Percentiles rank a stretch among this genome's conserved stretches.
Evolutionary conservation across 2,329 filamentous ascomycete genomes (phyloP).

Genomic region (Colletotrichum truncatum): DNA sequence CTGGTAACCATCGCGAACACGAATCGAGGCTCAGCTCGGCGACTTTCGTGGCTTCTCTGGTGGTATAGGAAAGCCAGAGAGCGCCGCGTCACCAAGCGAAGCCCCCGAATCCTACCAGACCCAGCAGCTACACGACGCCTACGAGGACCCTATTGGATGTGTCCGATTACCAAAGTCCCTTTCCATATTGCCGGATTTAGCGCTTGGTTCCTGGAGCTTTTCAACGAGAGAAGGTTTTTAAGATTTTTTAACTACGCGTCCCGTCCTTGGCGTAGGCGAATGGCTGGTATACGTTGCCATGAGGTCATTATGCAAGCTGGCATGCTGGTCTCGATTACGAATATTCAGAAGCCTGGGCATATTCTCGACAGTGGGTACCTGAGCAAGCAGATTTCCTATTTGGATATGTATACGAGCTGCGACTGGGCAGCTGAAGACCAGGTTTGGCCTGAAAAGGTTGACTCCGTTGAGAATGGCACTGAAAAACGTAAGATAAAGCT

Average conservation of each 20-base stretch:
- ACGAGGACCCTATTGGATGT: no score
- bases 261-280: background rate
- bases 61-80: background rate
- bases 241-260: background rate
- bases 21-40: background rate
- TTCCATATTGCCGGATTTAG: no score
- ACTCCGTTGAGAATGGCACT: conserved; percentile 1
- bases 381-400: background rate
- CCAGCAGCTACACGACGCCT: background rate
- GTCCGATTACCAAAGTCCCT: no score
- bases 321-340: background rate
- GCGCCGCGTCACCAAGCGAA: conserved; percentile 9
- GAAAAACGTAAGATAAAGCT: background rate
- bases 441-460: background rate
- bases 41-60: background rate
- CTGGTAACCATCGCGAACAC: background rate
- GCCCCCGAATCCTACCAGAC: background rate
- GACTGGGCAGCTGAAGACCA: background rate
- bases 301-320: background rate
- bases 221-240: background rate
- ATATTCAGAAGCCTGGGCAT: no score
- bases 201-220: background rate
- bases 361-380: background rate
- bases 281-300: background rate
- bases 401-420: background rate